A percentile compares a stretch with the other conserved stretches of the same genome.
phyloP scores from a whole-genome alignment of 805 yeast species.

The Myxozyma mucilagina region DNA sequence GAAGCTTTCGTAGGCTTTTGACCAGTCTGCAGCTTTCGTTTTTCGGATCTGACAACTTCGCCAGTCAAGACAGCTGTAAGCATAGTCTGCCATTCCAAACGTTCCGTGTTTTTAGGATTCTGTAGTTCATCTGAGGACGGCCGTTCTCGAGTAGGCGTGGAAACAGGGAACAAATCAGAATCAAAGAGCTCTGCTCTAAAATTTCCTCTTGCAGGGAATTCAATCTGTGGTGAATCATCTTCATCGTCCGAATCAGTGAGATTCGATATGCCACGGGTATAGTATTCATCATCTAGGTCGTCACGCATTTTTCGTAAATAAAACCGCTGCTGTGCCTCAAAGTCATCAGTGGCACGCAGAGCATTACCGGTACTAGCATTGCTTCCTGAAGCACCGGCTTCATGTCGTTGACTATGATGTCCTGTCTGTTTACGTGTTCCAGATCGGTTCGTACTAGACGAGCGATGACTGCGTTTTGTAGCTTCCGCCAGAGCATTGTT shows the following conservation, averaged over 20 bases:
- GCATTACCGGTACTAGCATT: not conserved
- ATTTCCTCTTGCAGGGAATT: slow-evolving; percentile 17
- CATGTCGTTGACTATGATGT: slow-evolving; percentile 6
- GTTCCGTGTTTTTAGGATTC: slow-evolving; percentile 51
- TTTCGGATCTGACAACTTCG: slow-evolving; percentile 89
- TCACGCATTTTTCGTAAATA: slow-evolving; percentile 64
- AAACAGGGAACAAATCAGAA: slow-evolving; percentile 1
- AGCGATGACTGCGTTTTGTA: slow-evolving; percentile 14
- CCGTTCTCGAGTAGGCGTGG: slow-evolving; percentile 19
- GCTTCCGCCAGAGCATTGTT: slow-evolving; percentile 3
- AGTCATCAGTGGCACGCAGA: slow-evolving; percentile 24
- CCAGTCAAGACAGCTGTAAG: slow-evolving; percentile 87
- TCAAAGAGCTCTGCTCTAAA: slow-evolving; percentile 20
- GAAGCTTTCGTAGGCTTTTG: slow-evolving; percentile 48
- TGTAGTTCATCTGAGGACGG: slow-evolving; percentile 35
- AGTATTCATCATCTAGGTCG: slow-evolving; percentile 66
- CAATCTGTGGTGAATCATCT: slow-evolving; percentile 28
- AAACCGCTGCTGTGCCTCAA: slow-evolving; percentile 60
- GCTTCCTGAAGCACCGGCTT: not conserved
- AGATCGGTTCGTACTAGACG: slow-evolving; percentile 26
- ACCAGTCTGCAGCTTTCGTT: slow-evolving; percentile 57
- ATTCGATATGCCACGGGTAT: slow-evolving; percentile 54
- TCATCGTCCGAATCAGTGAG: slow-evolving; percentile 23
- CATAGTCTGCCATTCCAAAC: slow-evolving; percentile 97
- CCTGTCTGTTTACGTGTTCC: slow-evolving; percentile 13